Base-by-base conservation (phyloP, 192 early-diverging fungal genomes). In the Entrophospora sp. region DNA sequence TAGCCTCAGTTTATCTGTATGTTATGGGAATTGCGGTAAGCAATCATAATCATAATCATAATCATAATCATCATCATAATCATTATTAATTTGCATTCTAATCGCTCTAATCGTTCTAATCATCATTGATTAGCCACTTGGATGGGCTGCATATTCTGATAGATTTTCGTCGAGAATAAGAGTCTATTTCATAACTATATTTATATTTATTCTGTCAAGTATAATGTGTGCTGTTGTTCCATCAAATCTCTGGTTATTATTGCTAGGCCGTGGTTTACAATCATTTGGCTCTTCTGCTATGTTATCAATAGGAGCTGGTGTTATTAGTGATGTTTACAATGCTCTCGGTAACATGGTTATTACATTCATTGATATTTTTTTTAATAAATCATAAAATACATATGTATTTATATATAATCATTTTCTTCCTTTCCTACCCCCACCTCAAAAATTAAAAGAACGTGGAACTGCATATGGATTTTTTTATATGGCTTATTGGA, bases 391-490 rank as follows among this genome's bases (percentile, higher is more conserved):
- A 46, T 18, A 6, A 1, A 22, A 7, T 46, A 22, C 3, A 8
- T 46, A 6, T 46, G 18, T 20, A 0, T 46, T 45, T n/a, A 45
- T 45, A n/a, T 45, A 20, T 20, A 8, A 22, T 22, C 9, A 20
- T 46, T 46, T 46, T 20, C 18, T 46, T 22, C 9, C 18, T 16
- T 22, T 46, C 9, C 20, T 46, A 22, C n/a, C 32, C 3, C n/a
- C n/a, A n/a, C n/a, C n/a, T n/a, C n/a, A n/a, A n/a, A n/a, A n/a
- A n/a, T 9, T 6, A 36, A 31, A 32, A 56, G 74, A 75, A 38
- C 70, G 74, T 18, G 74, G 74, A 31, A 13, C 66, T 13, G 74
- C 74, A 24, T 71, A 71, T 68, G 74, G 74, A 5, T 25, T 69
- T 1, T 75, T 59, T 32, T 75, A 69, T 43, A 40, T 75, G 1